A percentile compares a stretch with the other conserved stretches of the same genome.
phyloP scores from a whole-genome alignment of 2,329 filamentous ascomycete genomes.

The Fusarium aywerte region DNA sequence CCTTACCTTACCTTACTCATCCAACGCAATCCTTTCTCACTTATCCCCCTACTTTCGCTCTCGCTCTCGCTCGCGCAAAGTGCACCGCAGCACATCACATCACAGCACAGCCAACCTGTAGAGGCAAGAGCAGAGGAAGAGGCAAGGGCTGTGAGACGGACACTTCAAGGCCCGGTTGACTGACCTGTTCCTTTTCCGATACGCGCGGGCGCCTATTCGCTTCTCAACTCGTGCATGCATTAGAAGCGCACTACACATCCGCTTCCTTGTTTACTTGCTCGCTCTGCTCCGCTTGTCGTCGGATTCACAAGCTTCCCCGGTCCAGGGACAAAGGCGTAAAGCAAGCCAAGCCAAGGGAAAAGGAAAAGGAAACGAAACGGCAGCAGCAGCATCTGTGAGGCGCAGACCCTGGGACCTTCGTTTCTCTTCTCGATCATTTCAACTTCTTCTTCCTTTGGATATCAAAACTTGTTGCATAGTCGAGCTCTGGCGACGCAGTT shows the following conservation, averaged over 20 bases:
- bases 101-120: neutral
- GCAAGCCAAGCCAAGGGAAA: neutral
- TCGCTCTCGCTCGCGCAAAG: neutral
- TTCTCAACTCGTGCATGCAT: slow-evolving; percentile 20
- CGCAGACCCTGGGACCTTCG: slow-evolving; percentile 14
- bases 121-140: neutral
- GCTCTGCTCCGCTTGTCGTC: slow-evolving; percentile 28
- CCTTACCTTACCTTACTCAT: slow-evolving; percentile 3
- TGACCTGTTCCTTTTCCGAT: slow-evolving; percentile 11
- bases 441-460: slow-evolving; percentile 15
- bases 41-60: neutral
- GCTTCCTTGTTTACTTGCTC: neutral
- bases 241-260: slow-evolving; percentile 24
- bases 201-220: slow-evolving; percentile 36
- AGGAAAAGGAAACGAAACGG: neutral
- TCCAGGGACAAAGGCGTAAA: slow-evolving; percentile 8
- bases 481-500: neutral
- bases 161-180: neutral
- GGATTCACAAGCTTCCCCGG: slow-evolving; percentile 28
- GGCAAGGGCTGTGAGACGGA: slow-evolving; percentile 1
- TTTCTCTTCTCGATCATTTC: neutral
- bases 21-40: slow-evolving; percentile 9
- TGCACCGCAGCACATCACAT: neutral
- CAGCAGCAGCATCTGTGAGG: slow-evolving; percentile 15
- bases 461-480: neutral